Evolutionary conservation across 2,329 filamentous ascomycete species (phyloP).

Genomic region (Corinectria fuckeliana): DNA sequence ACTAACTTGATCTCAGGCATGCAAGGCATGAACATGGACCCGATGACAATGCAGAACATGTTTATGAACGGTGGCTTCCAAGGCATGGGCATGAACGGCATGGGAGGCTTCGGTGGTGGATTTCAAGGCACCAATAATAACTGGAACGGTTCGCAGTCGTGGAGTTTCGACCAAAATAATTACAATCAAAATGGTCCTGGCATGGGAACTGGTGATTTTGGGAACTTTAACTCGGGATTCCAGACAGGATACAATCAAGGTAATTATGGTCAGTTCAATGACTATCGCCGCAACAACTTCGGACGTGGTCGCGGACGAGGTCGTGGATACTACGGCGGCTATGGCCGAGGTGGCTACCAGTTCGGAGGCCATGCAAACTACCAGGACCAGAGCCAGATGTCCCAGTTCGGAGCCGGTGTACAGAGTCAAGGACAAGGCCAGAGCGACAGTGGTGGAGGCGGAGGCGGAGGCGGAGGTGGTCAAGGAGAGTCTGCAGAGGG

Average conservation of each 20-base stretch:
- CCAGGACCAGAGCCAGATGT: slow-evolving; percentile 43
- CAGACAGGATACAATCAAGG: slow-evolving; percentile 81
- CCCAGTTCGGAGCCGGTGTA: slow-evolving; percentile 37
- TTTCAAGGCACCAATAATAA: slow-evolving; percentile 73
- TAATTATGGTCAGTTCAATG: slow-evolving; percentile 85
- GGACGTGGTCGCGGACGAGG: slow-evolving; percentile 71
- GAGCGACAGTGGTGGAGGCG: slow-evolving; percentile 18
- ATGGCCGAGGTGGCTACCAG: slow-evolving; percentile 62
- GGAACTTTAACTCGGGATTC: slow-evolving; percentile 78
- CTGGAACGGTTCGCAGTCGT: slow-evolving; percentile 82
- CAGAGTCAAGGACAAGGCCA: slow-evolving; percentile 33
- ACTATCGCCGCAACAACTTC: slow-evolving; percentile 74
- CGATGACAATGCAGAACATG: slow-evolving; percentile 75
- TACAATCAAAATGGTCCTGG: slow-evolving; percentile 85
- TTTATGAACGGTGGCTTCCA: slow-evolving; percentile 81
- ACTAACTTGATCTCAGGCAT: slow-evolving; percentile 63
- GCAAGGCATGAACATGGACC: slow-evolving; percentile 86
- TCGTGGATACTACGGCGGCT: slow-evolving; percentile 64
- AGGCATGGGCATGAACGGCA: slow-evolving; percentile 79
- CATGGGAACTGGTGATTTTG: slow-evolving; percentile 82
- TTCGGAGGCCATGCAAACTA: slow-evolving; percentile 49
- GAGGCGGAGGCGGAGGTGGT: slow-evolving; percentile 1
- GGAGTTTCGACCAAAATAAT: slow-evolving; percentile 88
- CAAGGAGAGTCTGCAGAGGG: slow-evolving; percentile 37
- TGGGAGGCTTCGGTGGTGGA: slow-evolving; percentile 76